Conservation (phyloP, 208 protist genomes). For the Novymonas esmeraldas region DNA sequence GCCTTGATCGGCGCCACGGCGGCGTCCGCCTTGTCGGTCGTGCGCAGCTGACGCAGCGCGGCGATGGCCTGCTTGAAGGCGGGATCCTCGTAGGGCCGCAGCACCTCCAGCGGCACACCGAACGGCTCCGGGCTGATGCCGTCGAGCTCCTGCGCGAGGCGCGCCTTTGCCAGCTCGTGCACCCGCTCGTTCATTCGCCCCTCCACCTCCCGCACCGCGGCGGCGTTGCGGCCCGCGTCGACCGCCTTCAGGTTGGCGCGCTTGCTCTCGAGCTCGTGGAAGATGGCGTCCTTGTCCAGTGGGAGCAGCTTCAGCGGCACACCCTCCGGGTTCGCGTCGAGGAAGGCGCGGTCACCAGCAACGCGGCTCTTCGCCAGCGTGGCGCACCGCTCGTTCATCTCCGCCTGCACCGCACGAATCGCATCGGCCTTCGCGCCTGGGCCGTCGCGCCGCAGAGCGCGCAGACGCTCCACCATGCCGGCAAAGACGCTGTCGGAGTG, state of each 20-base stretch:
- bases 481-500: conserved; percentile 45
- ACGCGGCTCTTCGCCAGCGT: conserved; percentile 42
- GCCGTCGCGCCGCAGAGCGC: conserved; percentile 34
- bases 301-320: conserved; percentile 55
- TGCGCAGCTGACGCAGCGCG: conserved; percentile 25
- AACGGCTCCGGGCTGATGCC: conserved; percentile 35
- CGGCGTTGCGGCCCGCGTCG: conserved; percentile 36
- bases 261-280: conserved; percentile 58
- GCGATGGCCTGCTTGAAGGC: conserved; percentile 29
- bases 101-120: conserved; percentile 48
- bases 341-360: conserved; percentile 51
- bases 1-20: conserved; percentile 34
- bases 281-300: conserved; percentile 43
- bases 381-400: conserved; percentile 58
- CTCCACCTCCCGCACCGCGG: conserved; percentile 37
- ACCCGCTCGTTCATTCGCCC: conserved; percentile 42
- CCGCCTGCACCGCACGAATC: conserved; percentile 36
- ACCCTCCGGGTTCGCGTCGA: conserved; percentile 44
- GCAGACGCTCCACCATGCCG: conserved; percentile 35
- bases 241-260: conserved; percentile 52
- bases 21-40: conserved; percentile 2
- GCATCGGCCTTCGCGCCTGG: conserved; percentile 24
- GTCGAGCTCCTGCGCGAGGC: conserved; percentile 39
- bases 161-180: conserved; percentile 44
- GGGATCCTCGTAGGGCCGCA: conserved; percentile 43